These are phyloP conservation scores for Myxozyma udenii DNA, from an alignment of 805 yeast genomes.

Conservation along the genomic window DNA sequence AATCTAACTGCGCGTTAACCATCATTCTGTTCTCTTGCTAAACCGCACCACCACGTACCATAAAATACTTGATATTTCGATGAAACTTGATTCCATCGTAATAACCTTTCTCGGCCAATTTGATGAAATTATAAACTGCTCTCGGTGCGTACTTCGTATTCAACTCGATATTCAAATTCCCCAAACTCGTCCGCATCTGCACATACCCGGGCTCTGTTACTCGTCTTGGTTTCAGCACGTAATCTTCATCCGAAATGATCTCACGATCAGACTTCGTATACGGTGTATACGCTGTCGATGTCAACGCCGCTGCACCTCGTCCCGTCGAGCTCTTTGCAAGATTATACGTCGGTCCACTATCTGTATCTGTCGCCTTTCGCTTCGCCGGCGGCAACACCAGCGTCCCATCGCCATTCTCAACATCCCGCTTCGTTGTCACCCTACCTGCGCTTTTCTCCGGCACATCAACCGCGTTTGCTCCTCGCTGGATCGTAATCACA, in stretches of 20 bases:
- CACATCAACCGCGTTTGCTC: not conserved
- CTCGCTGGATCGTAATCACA: constrained; percentile 25
- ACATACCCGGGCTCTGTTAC: constrained; percentile 35
- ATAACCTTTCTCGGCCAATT: constrained; percentile 44
- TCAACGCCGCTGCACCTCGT: constrained; percentile 34
- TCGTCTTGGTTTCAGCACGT: constrained; percentile 33
- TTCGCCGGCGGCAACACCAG: too few species aligned
- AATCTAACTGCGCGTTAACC: constrained; percentile 15
- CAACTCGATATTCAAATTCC: constrained; percentile 52
- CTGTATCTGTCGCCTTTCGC: not conserved
- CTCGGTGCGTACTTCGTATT: constrained; percentile 66
- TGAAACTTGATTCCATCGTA: constrained; percentile 37
- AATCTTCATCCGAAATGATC: constrained; percentile 33
- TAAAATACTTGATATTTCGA: constrained; percentile 37
- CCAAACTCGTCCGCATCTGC: constrained; percentile 33
- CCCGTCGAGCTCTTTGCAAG: constrained; percentile 32
- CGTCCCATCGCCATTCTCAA: not conserved
- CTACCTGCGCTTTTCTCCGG: not conserved
- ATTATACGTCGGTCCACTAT: constrained; percentile 11
- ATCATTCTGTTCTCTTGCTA: not conserved
- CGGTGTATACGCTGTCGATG: constrained; percentile 36
- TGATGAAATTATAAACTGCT: constrained; percentile 48
- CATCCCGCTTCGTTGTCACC: not conserved
- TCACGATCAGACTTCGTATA: constrained; percentile 32
- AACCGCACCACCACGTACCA: constrained; percentile 24